Evolutionary conservation across 352 stramenopile genomes (phyloP), one percentile per base, ranked within the genome.

Genomic region (Achlya hypogyna): DNA sequence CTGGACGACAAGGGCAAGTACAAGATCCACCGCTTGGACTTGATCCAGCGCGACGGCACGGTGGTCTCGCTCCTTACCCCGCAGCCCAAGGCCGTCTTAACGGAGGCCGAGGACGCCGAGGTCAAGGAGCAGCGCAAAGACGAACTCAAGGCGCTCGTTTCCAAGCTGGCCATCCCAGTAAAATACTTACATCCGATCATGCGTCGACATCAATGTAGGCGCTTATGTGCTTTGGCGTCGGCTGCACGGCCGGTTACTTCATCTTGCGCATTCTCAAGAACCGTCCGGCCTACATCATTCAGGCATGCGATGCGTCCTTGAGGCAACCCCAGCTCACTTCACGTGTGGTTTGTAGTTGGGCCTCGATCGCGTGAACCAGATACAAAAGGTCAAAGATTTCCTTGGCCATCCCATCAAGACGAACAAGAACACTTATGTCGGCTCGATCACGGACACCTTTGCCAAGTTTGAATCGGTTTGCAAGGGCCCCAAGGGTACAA

Each of bases 371-470:
- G 18, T 67, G 38, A 67, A 67, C 51, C 5, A 49, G 16, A 29
- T 49, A 12, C 27, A 42, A 6, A 34, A 38, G 25, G 43, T 67
- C 28, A 52, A 25, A 16, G 60, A 67, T 10, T 42, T 58, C 23
- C 6, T 67, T 16, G 60, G 60, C 3, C 29, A n/a, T 1, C 60
- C 60, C 1, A 51, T 67, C 31, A 67, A 67, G 28, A 67, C 60
- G 42, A 67, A 67, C 60, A 67, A 67, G n/a, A 67, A 67, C 42
- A 34, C 51, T 32, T 67, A 67, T 45, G 38, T 58, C 9, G 60
- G 60, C n/a, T 59, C 60, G 20, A 67, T 67, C 51, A 38, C 60
- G 28, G 60, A 67, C 32, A 27, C 25, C 6, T 67, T 58, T 43
- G 60, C 60, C 16, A 49, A 49, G 60, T 67, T 67, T 23, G 60